A percentile compares a stretch with the other conserved stretches of the same genome.
Conservation (phyloP, 345 rosid species). For the Gossypium bickii region DNA sequence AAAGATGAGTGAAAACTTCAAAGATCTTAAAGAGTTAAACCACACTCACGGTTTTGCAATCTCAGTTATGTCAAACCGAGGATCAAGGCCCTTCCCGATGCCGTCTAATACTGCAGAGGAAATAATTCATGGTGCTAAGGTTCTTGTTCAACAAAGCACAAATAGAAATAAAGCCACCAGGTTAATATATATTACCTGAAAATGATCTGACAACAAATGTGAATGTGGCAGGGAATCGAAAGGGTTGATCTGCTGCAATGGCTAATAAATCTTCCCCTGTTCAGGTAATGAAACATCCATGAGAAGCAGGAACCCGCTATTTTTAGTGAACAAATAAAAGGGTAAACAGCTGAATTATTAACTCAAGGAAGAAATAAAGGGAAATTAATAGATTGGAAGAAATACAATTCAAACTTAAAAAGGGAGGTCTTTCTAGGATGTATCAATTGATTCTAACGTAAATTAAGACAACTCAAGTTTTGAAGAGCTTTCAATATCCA, state of each 20-base stretch:
- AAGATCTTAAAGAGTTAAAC: background rate
- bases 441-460: background rate
- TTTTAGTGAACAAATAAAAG: background rate
- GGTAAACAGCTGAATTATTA: background rate
- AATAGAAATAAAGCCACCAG: slow-evolving; percentile 6
- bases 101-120: slow-evolving; percentile 80
- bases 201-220: slow-evolving; percentile 99
- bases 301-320: slow-evolving; percentile 12
- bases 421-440: background rate
- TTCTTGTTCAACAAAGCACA: slow-evolving; percentile 16
- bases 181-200: slow-evolving; percentile 54
- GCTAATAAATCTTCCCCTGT: slow-evolving; percentile 95
- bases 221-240: slow-evolving; percentile 96
- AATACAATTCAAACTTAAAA: background rate
- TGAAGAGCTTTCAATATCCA: background rate
- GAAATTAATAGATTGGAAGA: background rate
- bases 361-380: background rate
- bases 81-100: slow-evolving; percentile 98
- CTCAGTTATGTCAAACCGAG: slow-evolving; percentile 95
- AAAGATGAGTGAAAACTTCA: slow-evolving; percentile 1
- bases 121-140: slow-evolving; percentile 5
- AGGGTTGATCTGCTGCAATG: slow-evolving; percentile 98
- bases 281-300: slow-evolving; percentile 22
- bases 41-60: slow-evolving; percentile 91
- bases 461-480: background rate